These are phyloP conservation scores for Pseudogymnoascus sp. DNA, from an alignment of 2,329 filamentous ascomycete genomes.

Conservation along the genomic window DNA sequence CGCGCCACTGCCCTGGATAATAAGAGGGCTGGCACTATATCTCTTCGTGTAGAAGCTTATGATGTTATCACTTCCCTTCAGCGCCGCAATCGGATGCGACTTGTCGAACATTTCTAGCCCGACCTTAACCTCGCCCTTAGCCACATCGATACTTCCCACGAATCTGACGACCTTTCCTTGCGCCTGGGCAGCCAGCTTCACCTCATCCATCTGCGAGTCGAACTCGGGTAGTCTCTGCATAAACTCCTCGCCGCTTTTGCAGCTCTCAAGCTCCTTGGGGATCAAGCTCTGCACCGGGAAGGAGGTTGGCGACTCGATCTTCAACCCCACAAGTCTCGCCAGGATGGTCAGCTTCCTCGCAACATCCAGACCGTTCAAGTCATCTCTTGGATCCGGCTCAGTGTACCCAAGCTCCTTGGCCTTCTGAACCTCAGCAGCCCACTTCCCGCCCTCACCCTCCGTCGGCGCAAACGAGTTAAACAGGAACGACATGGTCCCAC, in stretches of 20 bases:
- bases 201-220: constrained; percentile 81
- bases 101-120: constrained; percentile 83
- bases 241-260: constrained; percentile 75
- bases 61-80: constrained; percentile 98
- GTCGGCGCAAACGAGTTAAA: constrained; percentile 95
- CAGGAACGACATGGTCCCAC: constrained; percentile 93
- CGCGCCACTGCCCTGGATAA: constrained; percentile 89
- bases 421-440: constrained; percentile 85
- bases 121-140: constrained; percentile 76
- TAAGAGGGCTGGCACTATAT: constrained; percentile 84
- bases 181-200: constrained; percentile 76
- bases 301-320: constrained; percentile 72
- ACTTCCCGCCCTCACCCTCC: constrained; percentile 66
- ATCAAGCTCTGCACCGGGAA: constrained; percentile 95
- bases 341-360: constrained; percentile 95
- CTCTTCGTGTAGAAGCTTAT: constrained; percentile 97
- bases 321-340: constrained; percentile 73
- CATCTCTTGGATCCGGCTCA: constrained; percentile 78
- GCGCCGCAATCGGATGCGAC: constrained; percentile 81
- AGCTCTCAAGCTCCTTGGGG: constrained; percentile 74
- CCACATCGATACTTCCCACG: constrained; percentile 85
- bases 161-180: constrained; percentile 90
- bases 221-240: constrained; percentile 71
- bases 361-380: constrained; percentile 81
- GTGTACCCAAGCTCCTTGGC: constrained; percentile 92